phyloP scores from a whole-genome alignment of 176 grass and related monocot genomes.

The Musa troglodytarum region DNA sequence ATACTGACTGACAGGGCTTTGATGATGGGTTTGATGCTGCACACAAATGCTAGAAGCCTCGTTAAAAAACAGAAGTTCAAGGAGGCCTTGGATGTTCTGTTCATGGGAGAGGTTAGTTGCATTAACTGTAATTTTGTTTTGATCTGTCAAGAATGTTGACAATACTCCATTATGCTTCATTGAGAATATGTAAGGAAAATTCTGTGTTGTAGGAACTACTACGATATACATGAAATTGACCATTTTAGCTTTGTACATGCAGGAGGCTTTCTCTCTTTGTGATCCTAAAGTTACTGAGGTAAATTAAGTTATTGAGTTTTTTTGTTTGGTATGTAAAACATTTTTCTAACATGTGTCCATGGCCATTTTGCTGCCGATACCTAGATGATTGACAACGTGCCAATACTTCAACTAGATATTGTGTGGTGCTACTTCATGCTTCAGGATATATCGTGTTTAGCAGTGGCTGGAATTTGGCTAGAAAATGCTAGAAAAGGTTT shows the following conservation, averaged over 20 bases:
- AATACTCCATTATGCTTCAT: background rate
- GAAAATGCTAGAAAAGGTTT: constrained; percentile 60
- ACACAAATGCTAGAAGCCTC: constrained; percentile 72
- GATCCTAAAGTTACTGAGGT: constrained; percentile 74
- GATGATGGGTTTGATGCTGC: constrained; percentile 90
- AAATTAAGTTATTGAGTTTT: constrained; percentile 18
- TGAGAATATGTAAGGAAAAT: background rate
- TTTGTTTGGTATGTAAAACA: background rate
- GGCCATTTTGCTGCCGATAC: background rate
- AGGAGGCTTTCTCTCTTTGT: constrained; percentile 95
- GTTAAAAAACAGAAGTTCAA: constrained; percentile 52
- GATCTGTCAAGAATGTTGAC: background rate
- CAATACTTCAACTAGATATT: constrained; percentile 94
- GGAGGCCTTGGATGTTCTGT: constrained; percentile 79
- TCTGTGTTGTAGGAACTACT: background rate
- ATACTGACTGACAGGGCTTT: constrained; percentile 32
- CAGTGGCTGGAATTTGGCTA: constrained; percentile 55
- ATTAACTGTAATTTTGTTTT: constrained; percentile 11
- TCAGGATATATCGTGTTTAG: constrained; percentile 62
- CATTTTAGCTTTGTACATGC: constrained; percentile 15
- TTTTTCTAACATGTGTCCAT: background rate
- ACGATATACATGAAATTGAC: constrained; percentile 22
- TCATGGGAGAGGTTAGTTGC: constrained; percentile 64
- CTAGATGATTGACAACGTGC: constrained; percentile 91
- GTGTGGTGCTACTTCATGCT: constrained; percentile 98